Evolutionary conservation across 768 basidiomycete genomes (phyloP).

Genomic region (Leccinum rimulosum): DNA sequence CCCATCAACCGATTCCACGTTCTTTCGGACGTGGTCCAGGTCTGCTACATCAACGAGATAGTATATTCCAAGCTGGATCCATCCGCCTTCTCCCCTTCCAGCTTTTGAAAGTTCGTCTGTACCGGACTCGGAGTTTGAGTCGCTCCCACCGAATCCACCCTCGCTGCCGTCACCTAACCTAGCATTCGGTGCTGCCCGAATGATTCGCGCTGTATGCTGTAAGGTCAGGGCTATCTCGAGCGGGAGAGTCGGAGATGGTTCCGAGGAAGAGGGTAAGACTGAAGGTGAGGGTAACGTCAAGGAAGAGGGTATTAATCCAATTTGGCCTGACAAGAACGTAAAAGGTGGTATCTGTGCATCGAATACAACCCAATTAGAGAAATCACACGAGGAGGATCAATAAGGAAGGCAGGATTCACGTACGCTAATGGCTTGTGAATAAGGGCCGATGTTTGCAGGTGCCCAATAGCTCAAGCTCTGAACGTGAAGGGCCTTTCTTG

Average conservation of each 20-base stretch:
- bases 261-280: slow-evolving; percentile 33
- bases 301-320: slow-evolving; percentile 78
- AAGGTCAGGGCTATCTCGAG: slow-evolving; percentile 70
- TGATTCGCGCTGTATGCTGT: slow-evolving; percentile 78
- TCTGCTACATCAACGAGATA: slow-evolving; percentile 56
- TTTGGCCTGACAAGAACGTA: slow-evolving; percentile 93
- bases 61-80: slow-evolving; percentile 63
- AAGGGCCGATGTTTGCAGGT: slow-evolving; percentile 98
- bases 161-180: slow-evolving; percentile 30
- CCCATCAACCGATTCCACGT: slow-evolving; percentile 29
- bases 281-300: slow-evolving; percentile 62
- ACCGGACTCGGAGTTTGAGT: slow-evolving; percentile 3
- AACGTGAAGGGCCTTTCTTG: slow-evolving; percentile 81
- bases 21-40: slow-evolving; percentile 40
- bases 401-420: slow-evolving; percentile 24
- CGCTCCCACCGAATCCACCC: slow-evolving; percentile 25
- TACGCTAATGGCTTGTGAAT: slow-evolving; percentile 89
- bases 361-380: background rate
- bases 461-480: slow-evolving; percentile 98
- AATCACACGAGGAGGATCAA: background rate
- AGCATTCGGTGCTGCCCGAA: slow-evolving; percentile 50
- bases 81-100: slow-evolving; percentile 38
- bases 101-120: slow-evolving; percentile 35
- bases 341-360: slow-evolving; percentile 60
- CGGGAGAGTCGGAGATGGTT: slow-evolving; percentile 52